phyloP scores from a whole-genome alignment of 1,139 yeast genomes.

The Suhomyces taliae region DNA sequence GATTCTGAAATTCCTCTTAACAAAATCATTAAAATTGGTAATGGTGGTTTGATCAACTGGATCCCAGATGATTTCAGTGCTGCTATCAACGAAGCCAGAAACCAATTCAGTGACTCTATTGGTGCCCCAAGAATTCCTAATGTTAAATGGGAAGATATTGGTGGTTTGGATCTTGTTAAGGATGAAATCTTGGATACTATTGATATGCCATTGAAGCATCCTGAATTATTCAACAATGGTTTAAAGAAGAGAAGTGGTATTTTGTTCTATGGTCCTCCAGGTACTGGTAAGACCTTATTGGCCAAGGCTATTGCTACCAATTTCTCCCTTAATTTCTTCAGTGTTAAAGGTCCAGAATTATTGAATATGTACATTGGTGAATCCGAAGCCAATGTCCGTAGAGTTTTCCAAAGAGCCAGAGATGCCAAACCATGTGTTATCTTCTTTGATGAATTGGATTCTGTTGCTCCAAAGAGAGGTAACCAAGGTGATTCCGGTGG shows the following conservation, averaged over 20 bases:
- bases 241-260: slow-evolving; percentile 93
- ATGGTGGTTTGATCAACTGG: slow-evolving; percentile 57
- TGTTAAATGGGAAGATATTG: slow-evolving; percentile 94
- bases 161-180: slow-evolving; percentile 85
- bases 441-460: slow-evolving; percentile 94
- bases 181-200: slow-evolving; percentile 93
- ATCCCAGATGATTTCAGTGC: slow-evolving; percentile 65
- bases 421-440: slow-evolving; percentile 98
- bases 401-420: slow-evolving; percentile 89
- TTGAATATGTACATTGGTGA: slow-evolving; percentile 98
- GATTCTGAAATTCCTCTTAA: slow-evolving; percentile 19
- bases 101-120: slow-evolving; percentile 86
- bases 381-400: slow-evolving; percentile 93
- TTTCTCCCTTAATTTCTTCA: slow-evolving; percentile 87
- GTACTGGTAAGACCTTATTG: slow-evolving; percentile 91
- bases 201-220: slow-evolving; percentile 92
- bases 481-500: slow-evolving; percentile 99
- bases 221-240: slow-evolving; percentile 83
- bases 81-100: slow-evolving; percentile 81
- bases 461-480: slow-evolving; percentile 97
- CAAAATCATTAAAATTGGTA: slow-evolving; percentile 35
- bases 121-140: slow-evolving; percentile 97
- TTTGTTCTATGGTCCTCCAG: slow-evolving; percentile 95
- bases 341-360: slow-evolving; percentile 94
- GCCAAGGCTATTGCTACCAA: slow-evolving; percentile 97